Evolutionary conservation across 139 green algal genomes (phyloP), one percentile per base, ranked within the genome.

Genomic region (Chloropicon primus): DNA sequence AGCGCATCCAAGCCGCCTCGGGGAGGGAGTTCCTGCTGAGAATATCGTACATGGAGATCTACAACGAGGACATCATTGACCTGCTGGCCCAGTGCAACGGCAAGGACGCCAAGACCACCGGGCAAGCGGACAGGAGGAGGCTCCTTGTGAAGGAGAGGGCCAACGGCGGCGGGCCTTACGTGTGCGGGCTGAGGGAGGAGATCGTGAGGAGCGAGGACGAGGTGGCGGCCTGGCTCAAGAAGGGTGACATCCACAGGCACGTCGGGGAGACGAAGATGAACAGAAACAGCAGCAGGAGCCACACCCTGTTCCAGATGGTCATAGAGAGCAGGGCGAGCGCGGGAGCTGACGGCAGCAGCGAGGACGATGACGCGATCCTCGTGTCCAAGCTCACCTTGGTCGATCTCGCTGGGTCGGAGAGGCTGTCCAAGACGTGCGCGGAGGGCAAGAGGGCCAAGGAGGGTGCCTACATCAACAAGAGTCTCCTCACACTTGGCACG

Each of bases 1-100:
- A 21, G 5, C 21, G 27, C 3, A 28, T 78, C 5, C 26, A 74
- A 5, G 17, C 21, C 27, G 76, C 41, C 41, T 17, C n/a, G 28
- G 82, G 91, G 71, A 83, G 94, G 5, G 91, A 98, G 78, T 98
- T 94, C 83, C 85, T 97, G 27, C 79, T 98, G 26, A 90, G 94
- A 22, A 91, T 98, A 1, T 98, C 94, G 0, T 98, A 98, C 82
- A 94, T 98, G 86, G 95, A 98, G 93, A 83, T 98, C 10, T 98
- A 98, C 89, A 98, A 98, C 78, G 94, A 98, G 85, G 91, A 97
- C 72, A 92, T 98, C 28, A 93, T 94, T 26, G 94, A 98, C 83
- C 86, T 98, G 53, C 86, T 98, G 76, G 84, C 87, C 0, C 85
- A 85, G 0, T n/a, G n/a, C n/a, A 86, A 91, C 17, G 80, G 24